Conservation (phyloP, 768 basidiomycete species). For the Podaxis sp. region DNA sequence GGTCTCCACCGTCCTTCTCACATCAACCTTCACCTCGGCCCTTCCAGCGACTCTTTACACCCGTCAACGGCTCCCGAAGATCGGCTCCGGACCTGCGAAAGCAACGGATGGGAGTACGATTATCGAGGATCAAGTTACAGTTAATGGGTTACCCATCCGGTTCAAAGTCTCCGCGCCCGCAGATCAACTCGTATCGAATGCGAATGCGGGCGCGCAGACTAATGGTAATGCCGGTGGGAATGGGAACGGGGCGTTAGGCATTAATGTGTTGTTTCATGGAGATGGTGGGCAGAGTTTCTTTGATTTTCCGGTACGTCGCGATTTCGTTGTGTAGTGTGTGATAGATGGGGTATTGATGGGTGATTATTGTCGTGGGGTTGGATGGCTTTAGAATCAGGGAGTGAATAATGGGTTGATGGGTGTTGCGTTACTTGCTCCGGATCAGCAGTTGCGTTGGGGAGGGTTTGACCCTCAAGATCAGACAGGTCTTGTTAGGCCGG, state of each 20-base stretch:
- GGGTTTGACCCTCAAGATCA: neutral
- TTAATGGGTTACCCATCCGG: neutral
- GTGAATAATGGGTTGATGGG: conserved; percentile 5
- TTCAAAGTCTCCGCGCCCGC: neutral
- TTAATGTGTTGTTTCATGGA: conserved; percentile 3
- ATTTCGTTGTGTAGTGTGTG: neutral
- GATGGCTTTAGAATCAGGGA: neutral
- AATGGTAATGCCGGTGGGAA: neutral
- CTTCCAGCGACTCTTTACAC: neutral
- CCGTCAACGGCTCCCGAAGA: neutral
- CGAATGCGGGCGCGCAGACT: neutral
- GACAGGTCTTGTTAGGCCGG: neutral
- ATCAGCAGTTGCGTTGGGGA: neutral
- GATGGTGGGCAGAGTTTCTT: conserved; percentile 2
- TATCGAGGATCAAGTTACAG: neutral
- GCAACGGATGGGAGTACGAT: neutral
- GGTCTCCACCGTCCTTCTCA: neutral
- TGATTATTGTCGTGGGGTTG: neutral
- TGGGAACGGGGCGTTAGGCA: neutral
- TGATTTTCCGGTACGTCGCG: neutral
- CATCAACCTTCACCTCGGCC: neutral
- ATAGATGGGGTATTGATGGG: neutral
- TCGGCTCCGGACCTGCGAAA: neutral
- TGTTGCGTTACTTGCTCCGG: neutral
- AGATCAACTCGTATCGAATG: neutral